Evolutionary conservation across 768 basidiomycete genomes (phyloP).

Genomic region (Jaapia argillacea): DNA sequence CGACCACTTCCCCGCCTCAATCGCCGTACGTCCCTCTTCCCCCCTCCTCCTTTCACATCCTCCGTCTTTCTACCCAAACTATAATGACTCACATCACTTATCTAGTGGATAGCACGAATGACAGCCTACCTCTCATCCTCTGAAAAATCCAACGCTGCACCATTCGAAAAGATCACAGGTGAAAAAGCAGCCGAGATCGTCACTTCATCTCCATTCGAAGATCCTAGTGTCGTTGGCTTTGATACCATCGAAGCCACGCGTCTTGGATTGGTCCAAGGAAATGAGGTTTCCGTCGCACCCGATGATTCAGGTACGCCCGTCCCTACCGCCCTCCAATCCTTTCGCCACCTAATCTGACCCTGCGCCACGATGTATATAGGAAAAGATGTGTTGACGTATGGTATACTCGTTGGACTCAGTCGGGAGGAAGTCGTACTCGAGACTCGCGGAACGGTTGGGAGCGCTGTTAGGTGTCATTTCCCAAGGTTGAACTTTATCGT

Average conservation of each 20-base stretch:
- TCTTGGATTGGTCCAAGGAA: conserved; percentile 27
- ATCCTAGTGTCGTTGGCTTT: conserved; percentile 33
- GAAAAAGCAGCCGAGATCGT: conserved; percentile 34
- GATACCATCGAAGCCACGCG: conserved; percentile 32
- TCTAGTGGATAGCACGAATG: conserved; percentile 38
- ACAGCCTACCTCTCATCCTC: conserved; percentile 23
- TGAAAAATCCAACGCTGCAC: conserved; percentile 15
- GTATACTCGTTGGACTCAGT: conserved; percentile 40
- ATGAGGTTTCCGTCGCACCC: conserved; percentile 32
- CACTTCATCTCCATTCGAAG: conserved; percentile 26
- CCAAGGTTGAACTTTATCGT: conserved; percentile 27
- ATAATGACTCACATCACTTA: not conserved
- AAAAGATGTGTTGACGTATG: conserved; percentile 31
- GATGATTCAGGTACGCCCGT: conserved; percentile 35
- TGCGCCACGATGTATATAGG: too few relatives aligned
- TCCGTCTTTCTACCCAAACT: too few relatives aligned
- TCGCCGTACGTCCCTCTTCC: conserved; percentile 29
- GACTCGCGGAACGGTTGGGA: conserved; percentile 27
- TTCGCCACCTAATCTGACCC: too few relatives aligned
- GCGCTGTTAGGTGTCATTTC: conserved; percentile 42
- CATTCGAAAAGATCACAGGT: conserved; percentile 23
- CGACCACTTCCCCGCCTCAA: conserved; percentile 25
- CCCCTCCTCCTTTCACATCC: conserved; percentile 3
- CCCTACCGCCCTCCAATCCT: not conserved
- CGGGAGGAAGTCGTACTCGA: conserved; percentile 40